Base-by-base conservation (phyloP, 352 stramenopile genomes). In the Pythium periplocum region DNA sequence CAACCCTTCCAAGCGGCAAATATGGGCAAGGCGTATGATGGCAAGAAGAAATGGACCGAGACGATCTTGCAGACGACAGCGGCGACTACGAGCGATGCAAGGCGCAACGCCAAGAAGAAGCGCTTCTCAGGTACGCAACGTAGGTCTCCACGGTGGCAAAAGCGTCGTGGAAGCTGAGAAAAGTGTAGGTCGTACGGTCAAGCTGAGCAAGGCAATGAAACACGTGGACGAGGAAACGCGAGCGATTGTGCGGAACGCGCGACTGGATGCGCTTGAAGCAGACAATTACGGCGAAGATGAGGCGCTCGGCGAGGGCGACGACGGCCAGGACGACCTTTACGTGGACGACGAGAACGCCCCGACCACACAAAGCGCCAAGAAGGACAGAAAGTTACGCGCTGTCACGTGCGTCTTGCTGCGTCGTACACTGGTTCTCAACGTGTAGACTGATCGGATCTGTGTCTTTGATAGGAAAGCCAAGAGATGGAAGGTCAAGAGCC, bases 281-380 rank as follows among this genome's bases (percentile, higher is more conserved):
- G 86, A 96, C 55, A 94, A 96, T 64, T 95, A 93, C 47, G 78
- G 78, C 10, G 73, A 86, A 58, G 83, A 90, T 17, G 68, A 75
- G 33, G 59, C 51, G 42, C 31, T 61, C 6, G 74, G 54, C 33
- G 63, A 76, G 3, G 78, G 85, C 39, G 75, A 68, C 32, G 57
- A 69, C 33, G 64, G 61, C 67, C 50, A 51, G 55, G 73, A 87
- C 50, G 71, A 78, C n/a, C 49, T 72, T 26, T 94, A 94, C 54
- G 74, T 93, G 12, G 84, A 94, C 46, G 82, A 90, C 9, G 78
- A 89, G 17, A 26, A 26, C 17, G 17, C 17, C 17, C 17, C 17
- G 17, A 26, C 17, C 17, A 26, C 17, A 26, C 17, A 26, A 26
- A 26, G 17, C 11, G 66, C 58, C 46, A 86, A 84, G 52, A 86